Percentiles rank a stretch among this genome's conserved stretches.
These are phyloP conservation scores for Oligophagozyma castellii DNA, from an alignment of 1,139 yeast species.

Conservation along the genomic window DNA sequence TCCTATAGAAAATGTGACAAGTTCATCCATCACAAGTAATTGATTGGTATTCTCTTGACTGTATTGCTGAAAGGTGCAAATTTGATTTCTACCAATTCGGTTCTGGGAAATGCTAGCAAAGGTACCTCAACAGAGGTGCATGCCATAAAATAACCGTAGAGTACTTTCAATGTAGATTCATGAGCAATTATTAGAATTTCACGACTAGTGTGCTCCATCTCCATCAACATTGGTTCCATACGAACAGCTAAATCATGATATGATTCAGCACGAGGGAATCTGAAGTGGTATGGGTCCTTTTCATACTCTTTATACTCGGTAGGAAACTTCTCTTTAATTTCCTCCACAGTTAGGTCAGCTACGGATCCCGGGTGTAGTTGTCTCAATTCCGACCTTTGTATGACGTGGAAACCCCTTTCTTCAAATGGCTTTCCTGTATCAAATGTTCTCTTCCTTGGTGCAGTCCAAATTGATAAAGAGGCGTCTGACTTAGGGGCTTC, in stretches of 20 bases:
- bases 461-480: constrained; percentile 76
- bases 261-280: constrained; percentile 86
- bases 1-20: not conserved
- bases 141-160: constrained; percentile 92
- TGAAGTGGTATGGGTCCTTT: constrained; percentile 80
- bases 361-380: constrained; percentile 88
- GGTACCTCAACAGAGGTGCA: constrained; percentile 83
- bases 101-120: constrained; percentile 54
- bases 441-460: constrained; percentile 71
- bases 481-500: constrained; percentile 18
- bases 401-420: constrained; percentile 42
- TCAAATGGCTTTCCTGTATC: constrained; percentile 64
- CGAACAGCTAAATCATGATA: constrained; percentile 93
- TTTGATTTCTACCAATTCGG: constrained; percentile 75
- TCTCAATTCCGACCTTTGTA: constrained; percentile 70
- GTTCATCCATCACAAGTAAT: constrained; percentile 7
- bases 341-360: constrained; percentile 50
- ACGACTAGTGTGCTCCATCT: constrained; percentile 82
- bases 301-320: constrained; percentile 52
- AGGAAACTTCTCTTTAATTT: constrained; percentile 48
- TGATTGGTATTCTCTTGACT: constrained; percentile 4
- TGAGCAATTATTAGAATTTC: constrained; percentile 88
- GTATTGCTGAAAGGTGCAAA: constrained; percentile 33
- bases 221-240: constrained; percentile 83
- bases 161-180: constrained; percentile 74